Evolutionary conservation across 129 eudicot genomes (phyloP).

Genomic region (Rutidosis leptorrhynchoides): DNA sequence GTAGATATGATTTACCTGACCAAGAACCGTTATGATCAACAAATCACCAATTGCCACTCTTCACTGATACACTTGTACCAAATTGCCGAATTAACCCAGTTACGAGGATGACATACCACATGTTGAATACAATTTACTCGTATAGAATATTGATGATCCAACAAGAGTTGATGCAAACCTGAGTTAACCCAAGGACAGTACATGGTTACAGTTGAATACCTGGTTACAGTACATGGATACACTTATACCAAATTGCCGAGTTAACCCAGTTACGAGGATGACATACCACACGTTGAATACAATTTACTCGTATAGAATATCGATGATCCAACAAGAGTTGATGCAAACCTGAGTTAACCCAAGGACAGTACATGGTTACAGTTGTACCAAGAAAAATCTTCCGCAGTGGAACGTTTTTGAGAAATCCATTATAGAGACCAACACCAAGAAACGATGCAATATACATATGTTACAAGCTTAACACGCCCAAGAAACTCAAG

Average conservation of each 20-base stretch:
- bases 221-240: too few species aligned
- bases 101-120: conserved; percentile 72
- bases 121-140: neutral
- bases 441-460: conserved; percentile 93
- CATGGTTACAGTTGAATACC: conserved; percentile 57
- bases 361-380: conserved; percentile 69
- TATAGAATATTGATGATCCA: conserved; percentile 6
- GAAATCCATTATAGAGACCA: conserved; percentile 87
- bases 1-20: conserved; percentile 55
- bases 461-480: conserved; percentile 74
- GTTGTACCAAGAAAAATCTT: conserved; percentile 79
- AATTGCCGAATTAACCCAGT: conserved; percentile 82
- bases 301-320: neutral
- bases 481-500: conserved; percentile 91
- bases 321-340: neutral
- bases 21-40: conserved; percentile 81
- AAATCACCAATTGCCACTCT: conserved; percentile 98
- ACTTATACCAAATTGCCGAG: conserved; percentile 82
- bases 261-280: conserved; percentile 85
- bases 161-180: conserved; percentile 43
- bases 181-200: conserved; percentile 87
- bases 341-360: conserved; percentile 83
- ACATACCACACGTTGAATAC: conserved; percentile 40
- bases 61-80: conserved; percentile 74
- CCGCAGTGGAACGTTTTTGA: conserved; percentile 70